Evolutionary conservation across 208 protist genomes (phyloP).

Genomic region (Wallacemonas sp.): DNA sequence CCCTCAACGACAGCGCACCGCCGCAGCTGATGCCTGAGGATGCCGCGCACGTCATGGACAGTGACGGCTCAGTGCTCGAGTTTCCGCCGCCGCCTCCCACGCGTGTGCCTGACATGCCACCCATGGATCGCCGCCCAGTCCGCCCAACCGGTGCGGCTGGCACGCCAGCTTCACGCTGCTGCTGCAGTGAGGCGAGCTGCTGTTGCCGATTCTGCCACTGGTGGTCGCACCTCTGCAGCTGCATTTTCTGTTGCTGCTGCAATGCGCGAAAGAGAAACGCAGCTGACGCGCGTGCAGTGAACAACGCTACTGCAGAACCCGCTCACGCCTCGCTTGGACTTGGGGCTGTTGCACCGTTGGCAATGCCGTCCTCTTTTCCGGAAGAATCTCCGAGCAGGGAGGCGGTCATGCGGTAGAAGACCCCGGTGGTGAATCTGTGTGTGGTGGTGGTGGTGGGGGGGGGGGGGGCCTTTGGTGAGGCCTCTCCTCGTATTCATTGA

Average conservation of each 20-base stretch:
- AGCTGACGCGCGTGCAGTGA: neutral
- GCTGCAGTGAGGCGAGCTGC: constrained; percentile 22
- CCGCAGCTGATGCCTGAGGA: neutral
- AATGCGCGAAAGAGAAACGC: neutral
- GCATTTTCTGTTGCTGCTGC: constrained; percentile 43
- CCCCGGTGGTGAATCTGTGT: too few species aligned
- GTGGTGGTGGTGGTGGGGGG: too few species aligned
- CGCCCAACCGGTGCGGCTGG: too few species aligned
- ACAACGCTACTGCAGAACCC: neutral
- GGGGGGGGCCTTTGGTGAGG: too few species aligned
- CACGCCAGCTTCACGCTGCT: too few species aligned
- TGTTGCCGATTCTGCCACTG: constrained; percentile 15
- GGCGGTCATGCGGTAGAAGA: constrained; percentile 4
- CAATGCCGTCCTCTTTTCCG: neutral
- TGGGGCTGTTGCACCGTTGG: constrained; percentile 7
- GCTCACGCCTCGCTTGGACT: neutral
- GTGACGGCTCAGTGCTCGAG: constrained; percentile 39
- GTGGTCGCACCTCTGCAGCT: constrained; percentile 24
- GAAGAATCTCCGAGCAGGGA: neutral
- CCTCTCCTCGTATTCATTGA: too few species aligned
- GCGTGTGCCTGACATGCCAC: constrained; percentile 50
- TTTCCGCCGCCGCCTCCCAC: constrained; percentile 64
- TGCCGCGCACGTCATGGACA: constrained; percentile 10
- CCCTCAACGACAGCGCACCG: neutral
- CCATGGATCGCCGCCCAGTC: constrained; percentile 19